Percentiles rank a stretch among this genome's conserved stretches.
Conservation (phyloP, 805 yeast species). For the Wickerhamiella alocasiicola region DNA sequence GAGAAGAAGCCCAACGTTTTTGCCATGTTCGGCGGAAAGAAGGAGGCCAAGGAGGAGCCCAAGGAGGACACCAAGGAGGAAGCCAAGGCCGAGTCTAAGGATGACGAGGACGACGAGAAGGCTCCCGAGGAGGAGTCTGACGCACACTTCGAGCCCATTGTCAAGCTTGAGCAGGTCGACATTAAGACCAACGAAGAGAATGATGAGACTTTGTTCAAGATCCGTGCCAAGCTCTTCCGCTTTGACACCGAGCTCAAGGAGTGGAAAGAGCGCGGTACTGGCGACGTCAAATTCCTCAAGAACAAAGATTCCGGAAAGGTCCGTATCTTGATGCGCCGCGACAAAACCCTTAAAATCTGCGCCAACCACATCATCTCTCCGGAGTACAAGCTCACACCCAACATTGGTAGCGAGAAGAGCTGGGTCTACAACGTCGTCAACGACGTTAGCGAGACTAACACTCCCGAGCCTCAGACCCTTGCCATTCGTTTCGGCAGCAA, state of each 20-base stretch:
- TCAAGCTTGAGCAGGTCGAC: conserved; percentile 88
- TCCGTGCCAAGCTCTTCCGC: conserved; percentile 88
- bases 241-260: conserved; percentile 50
- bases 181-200: conserved; percentile 92
- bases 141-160: conserved; percentile 93
- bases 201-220: conserved; percentile 71
- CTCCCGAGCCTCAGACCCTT: conserved; percentile 87
- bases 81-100: conserved; percentile 34
- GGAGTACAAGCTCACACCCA: conserved; percentile 74
- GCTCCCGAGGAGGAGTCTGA: conserved; percentile 61
- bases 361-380: conserved; percentile 80
- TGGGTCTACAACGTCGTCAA: conserved; percentile 96
- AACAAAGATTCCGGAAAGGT: conserved; percentile 74
- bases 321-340: conserved; percentile 96
- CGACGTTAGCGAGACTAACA: conserved; percentile 81
- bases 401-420: conserved; percentile 93
- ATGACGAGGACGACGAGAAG: conserved; percentile 35
- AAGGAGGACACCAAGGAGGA: conserved; percentile 22
- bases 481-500: conserved; percentile 74
- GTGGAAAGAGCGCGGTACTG: conserved; percentile 99
- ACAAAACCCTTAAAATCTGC: conserved; percentile 93
- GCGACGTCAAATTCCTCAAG: conserved; percentile 90
- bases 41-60: conserved; percentile 29
- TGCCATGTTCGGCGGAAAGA: conserved; percentile 90
- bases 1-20: conserved; percentile 43